Conservation (phyloP, 2,329 filamentous ascomycete genomes). For the Diaporthe sp. region DNA sequence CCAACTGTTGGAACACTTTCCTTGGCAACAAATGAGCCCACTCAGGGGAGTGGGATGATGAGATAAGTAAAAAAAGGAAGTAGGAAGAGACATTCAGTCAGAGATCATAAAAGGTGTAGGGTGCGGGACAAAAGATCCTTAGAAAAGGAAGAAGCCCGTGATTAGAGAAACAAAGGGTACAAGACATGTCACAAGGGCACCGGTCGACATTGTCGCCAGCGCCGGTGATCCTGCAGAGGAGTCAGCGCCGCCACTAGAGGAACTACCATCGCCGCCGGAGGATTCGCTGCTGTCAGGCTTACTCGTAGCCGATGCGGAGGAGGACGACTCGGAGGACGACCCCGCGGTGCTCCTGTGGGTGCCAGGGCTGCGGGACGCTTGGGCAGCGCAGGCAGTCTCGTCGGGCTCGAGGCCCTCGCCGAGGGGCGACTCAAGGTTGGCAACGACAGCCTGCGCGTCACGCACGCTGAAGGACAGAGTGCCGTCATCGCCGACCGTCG, state of each 20-base stretch:
- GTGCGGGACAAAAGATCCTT: neutral
- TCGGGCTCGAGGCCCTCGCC: constrained; percentile 28
- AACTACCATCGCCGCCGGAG: neutral
- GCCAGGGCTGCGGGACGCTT: constrained; percentile 26
- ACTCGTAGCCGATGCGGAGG: constrained; percentile 33
- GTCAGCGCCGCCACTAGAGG: constrained; percentile 32
- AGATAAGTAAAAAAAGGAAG: neutral
- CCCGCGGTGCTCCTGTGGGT: constrained; percentile 23
- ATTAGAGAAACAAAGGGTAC: constrained; percentile 29
- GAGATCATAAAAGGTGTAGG: neutral
- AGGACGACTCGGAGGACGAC: constrained; percentile 20
- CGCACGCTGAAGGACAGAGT: constrained; percentile 48
- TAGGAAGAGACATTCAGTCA: neutral
- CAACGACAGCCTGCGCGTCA: constrained; percentile 58
- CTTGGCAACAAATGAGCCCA: neutral
- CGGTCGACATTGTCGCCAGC: constrained; percentile 18
- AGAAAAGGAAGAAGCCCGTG: constrained; percentile 29
- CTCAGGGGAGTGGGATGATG: neutral
- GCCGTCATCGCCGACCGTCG: constrained; percentile 46
- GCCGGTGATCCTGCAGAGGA: constrained; percentile 27
- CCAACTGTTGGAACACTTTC: neutral
- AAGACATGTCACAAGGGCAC: constrained; percentile 25
- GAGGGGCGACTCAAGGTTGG: constrained; percentile 49
- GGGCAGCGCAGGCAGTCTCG: constrained; percentile 29
- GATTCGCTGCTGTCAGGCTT: constrained; percentile 31